A percentile compares a stretch with the other conserved stretches of the same genome.
Evolutionary conservation across 2,329 filamentous ascomycete genomes (phyloP).

Genomic region (Emergomyces africanus): DNA sequence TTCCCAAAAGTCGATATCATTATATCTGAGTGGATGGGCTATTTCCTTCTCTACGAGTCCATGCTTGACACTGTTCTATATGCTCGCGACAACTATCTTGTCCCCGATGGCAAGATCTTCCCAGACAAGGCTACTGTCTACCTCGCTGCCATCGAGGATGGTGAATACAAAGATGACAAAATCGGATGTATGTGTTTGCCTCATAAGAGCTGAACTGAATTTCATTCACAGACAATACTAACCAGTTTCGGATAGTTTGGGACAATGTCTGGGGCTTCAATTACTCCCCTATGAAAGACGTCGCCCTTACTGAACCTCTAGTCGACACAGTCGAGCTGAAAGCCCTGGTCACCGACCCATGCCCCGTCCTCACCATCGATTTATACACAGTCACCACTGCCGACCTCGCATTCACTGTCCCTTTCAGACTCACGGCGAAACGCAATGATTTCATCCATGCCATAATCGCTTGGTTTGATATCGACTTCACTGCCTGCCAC

Average conservation of each 20-base stretch:
- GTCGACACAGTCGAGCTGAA: conserved; percentile 98
- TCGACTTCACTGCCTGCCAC: conserved; percentile 96
- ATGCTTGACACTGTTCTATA: conserved; percentile 99
- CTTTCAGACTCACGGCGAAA: conserved; percentile 63
- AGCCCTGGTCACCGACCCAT: conserved; percentile 88
- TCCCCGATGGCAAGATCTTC: conserved; percentile 83
- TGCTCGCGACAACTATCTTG: conserved; percentile 83
- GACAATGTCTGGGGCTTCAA: conserved; percentile 98
- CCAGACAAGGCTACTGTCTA: conserved; percentile 98
- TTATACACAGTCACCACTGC: conserved; percentile 76
- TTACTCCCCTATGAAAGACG: conserved; percentile 86
- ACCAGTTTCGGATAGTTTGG: conserved; percentile 58
- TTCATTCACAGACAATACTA: neutral
- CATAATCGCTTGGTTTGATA: conserved; percentile 97
- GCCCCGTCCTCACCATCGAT: conserved; percentile 73
- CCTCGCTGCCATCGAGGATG: conserved; percentile 93
- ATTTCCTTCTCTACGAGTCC: conserved; percentile 96
- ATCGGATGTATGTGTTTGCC: conserved; percentile 68
- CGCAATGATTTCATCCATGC: conserved; percentile 94
- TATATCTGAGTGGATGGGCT: conserved; percentile 99
- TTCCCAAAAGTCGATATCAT: conserved; percentile 98
- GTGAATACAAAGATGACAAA: conserved; percentile 99
- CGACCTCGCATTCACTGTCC: conserved; percentile 72
- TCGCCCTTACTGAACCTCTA: conserved; percentile 85
- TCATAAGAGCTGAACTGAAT: neutral